Percentiles rank a stretch among this genome's conserved stretches.
phyloP scores from a whole-genome alignment of 73 alveolate species.

The Paramecium pentaurelia region DNA sequence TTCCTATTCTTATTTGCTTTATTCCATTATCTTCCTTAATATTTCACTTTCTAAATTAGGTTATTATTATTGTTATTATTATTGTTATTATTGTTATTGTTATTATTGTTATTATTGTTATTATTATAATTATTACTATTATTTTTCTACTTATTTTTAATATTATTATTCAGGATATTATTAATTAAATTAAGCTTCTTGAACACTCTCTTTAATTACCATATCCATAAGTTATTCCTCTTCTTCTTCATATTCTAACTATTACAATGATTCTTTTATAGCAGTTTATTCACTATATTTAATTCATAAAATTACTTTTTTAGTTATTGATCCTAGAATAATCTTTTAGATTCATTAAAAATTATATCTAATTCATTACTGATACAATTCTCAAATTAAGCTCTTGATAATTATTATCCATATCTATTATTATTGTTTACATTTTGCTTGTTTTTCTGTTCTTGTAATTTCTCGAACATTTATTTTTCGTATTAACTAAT shows the following conservation, averaged over 20 bases:
- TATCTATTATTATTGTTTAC: conserved; percentile 59
- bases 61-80: neutral
- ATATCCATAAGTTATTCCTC: conserved; percentile 59
- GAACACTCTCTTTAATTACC: conserved; percentile 40
- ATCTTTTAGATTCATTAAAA: conserved; percentile 73
- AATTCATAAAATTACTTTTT: conserved; percentile 27
- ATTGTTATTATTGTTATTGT: neutral
- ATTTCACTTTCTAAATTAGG: neutral
- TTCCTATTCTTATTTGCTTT: conserved; percentile 45
- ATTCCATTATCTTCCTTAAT: neutral
- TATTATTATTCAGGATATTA: neutral
- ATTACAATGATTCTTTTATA: conserved; percentile 3
- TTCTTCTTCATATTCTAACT: conserved; percentile 55
- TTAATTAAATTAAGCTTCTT: conserved; percentile 4
- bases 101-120: neutral
- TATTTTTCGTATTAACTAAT: conserved; percentile 87
- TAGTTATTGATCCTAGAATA: conserved; percentile 43
- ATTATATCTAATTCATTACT: conserved; percentile 76
- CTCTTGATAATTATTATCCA: conserved; percentile 67
- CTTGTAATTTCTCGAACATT: conserved; percentile 60
- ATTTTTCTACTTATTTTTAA: neutral
- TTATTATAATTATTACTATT: neutral
- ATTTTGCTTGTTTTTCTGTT: conserved; percentile 56
- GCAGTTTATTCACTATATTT: conserved; percentile 21
- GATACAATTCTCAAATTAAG: conserved; percentile 66